Evolutionary conservation across 352 stramenopile genomes (phyloP).

Genomic region (Aphanomyces invadans): DNA sequence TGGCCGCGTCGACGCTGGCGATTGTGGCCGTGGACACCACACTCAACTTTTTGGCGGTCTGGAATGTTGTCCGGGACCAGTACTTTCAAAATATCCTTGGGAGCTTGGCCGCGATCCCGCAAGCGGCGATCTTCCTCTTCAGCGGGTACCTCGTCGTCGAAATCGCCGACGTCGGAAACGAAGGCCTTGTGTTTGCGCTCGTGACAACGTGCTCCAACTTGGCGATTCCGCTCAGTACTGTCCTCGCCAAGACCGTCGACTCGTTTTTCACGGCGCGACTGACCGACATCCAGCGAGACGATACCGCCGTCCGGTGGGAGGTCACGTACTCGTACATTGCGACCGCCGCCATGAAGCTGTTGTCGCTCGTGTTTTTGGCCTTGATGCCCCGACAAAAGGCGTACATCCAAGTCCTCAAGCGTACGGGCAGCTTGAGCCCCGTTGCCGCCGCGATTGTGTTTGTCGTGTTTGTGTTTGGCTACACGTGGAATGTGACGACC

Average conservation of each 20-base stretch:
- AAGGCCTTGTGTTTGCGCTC: slow-evolving; percentile 13
- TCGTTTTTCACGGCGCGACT: slow-evolving; percentile 40
- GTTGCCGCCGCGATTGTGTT: slow-evolving; percentile 26
- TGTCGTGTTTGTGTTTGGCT: slow-evolving; percentile 27
- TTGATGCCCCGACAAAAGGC: slow-evolving; percentile 46
- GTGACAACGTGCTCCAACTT: slow-evolving; percentile 14
- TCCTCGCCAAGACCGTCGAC: slow-evolving; percentile 47
- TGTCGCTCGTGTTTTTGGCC: slow-evolving; percentile 40
- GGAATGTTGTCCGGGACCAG: slow-evolving; percentile 41
- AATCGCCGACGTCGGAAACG: slow-evolving; percentile 17
- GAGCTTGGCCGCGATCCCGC: slow-evolving; percentile 37
- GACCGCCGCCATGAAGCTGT: slow-evolving; percentile 45
- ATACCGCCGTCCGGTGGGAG: slow-evolving; percentile 26
- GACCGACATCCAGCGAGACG: slow-evolving; percentile 35
- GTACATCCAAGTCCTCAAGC: slow-evolving; percentile 39
- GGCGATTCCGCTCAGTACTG: slow-evolving; percentile 13
- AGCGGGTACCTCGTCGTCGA: slow-evolving; percentile 48
- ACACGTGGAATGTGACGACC: slow-evolving; percentile 40
- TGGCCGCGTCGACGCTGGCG: slow-evolving; percentile 37
- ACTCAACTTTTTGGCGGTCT: slow-evolving; percentile 47
- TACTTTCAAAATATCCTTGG: slow-evolving; percentile 36
- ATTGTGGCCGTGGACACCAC: slow-evolving; percentile 34
- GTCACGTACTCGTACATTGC: slow-evolving; percentile 50
- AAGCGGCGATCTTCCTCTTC: slow-evolving; percentile 44
- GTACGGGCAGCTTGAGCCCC: slow-evolving; percentile 33